phyloP scores from a whole-genome alignment of 768 basidiomycete species.

The Clitopilus hobsonii region DNA sequence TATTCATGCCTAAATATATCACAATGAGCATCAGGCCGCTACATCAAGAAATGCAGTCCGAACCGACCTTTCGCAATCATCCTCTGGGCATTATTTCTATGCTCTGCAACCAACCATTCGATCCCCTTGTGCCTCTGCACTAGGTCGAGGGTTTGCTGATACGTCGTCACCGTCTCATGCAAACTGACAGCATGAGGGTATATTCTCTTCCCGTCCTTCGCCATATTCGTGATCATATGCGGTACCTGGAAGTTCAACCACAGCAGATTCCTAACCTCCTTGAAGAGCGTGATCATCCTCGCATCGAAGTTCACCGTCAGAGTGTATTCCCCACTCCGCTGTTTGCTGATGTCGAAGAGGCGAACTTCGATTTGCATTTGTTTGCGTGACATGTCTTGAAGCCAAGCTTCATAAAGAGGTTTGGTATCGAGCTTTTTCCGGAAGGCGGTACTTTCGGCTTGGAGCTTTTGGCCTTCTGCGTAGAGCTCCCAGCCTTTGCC shows the following conservation, averaged over 20 bases:
- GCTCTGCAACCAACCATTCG: slow-evolving; percentile 92
- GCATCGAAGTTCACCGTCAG: slow-evolving; percentile 97
- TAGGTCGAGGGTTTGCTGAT: slow-evolving; percentile 90
- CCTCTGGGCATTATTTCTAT: slow-evolving; percentile 86
- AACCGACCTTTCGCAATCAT: slow-evolving; percentile 84
- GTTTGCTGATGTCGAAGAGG: slow-evolving; percentile 83
- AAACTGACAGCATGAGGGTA: slow-evolving; percentile 97
- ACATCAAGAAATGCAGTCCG: not conserved
- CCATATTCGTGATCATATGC: slow-evolving; percentile 92
- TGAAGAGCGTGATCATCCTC: slow-evolving; percentile 97
- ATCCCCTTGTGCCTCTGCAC: slow-evolving; percentile 89
- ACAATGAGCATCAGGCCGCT: not conserved
- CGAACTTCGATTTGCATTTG: slow-evolving; percentile 91
- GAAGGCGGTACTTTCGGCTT: slow-evolving; percentile 87
- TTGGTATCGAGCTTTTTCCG: slow-evolving; percentile 93
- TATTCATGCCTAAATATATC: slow-evolving; percentile 72
- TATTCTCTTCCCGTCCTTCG: slow-evolving; percentile 97
- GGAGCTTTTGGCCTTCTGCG: slow-evolving; percentile 97
- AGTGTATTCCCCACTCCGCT: slow-evolving; percentile 73
- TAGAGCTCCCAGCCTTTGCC: slow-evolving; percentile 99
- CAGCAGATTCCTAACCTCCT: slow-evolving; percentile 92
- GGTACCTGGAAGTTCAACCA: slow-evolving; percentile 97
- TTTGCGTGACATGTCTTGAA: slow-evolving; percentile 89
- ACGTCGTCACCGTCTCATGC: slow-evolving; percentile 99
- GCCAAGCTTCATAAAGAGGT: slow-evolving; percentile 94